Conservation (phyloP, 441 rosid genomes). For the Populus hybrid region DNA sequence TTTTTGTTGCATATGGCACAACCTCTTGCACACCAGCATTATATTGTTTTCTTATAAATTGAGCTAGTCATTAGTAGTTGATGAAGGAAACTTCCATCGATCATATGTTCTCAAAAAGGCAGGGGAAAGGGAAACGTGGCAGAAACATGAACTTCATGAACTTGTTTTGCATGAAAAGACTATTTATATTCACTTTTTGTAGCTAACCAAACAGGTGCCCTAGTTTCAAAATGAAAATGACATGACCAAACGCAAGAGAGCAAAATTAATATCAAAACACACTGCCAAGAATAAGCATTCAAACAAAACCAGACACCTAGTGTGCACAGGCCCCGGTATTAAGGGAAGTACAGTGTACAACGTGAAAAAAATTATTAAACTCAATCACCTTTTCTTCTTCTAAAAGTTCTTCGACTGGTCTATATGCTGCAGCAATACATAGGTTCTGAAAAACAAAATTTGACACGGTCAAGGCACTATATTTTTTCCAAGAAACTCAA, state of each 20-base stretch:
- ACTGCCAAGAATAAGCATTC: background rate
- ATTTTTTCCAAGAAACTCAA: background rate
- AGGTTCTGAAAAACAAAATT: constrained; percentile 62
- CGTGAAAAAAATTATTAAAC: background rate
- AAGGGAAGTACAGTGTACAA: background rate
- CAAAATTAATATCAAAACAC: background rate
- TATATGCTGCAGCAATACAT: constrained; percentile 91
- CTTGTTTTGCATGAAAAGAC: background rate
- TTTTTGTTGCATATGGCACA: background rate
- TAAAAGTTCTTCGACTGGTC: constrained; percentile 87
- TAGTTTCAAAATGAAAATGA: background rate
- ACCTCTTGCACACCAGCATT: background rate
- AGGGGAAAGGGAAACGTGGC: background rate
- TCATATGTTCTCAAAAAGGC: background rate
- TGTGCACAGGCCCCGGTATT: background rate
- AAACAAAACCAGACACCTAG: background rate
- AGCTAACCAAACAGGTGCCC: background rate
- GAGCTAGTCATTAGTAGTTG: background rate
- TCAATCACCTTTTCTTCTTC: constrained; percentile 60
- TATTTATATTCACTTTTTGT: background rate
- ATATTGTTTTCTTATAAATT: background rate
- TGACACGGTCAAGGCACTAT: background rate
- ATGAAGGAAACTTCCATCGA: background rate
- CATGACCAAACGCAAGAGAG: background rate
- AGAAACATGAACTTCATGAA: background rate